Evolutionary conservation across 176 grass and related monocot genomes (phyloP).

Genomic region (Musa schizocarpa): DNA sequence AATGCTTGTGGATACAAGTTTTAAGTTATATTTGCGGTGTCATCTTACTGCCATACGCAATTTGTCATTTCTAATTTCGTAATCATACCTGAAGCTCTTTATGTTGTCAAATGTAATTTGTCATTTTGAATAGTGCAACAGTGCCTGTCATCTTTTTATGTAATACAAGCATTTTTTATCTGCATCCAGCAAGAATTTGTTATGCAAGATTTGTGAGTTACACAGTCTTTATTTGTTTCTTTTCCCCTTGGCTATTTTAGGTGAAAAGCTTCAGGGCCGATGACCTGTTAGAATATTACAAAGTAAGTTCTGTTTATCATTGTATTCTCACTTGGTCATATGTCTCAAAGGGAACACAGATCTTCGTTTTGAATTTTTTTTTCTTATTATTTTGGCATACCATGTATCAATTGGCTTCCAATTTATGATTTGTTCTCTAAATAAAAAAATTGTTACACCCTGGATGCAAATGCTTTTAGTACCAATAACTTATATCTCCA

Average conservation of each 20-base stretch:
- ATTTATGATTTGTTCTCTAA: slow-evolving; percentile 14
- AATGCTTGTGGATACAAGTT: too few relatives aligned
- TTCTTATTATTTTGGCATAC: too few relatives aligned
- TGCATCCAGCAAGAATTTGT: neutral
- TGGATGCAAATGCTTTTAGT: slow-evolving; percentile 5
- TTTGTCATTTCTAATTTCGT: neutral
- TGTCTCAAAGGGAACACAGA: neutral
- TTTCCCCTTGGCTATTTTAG: slow-evolving; percentile 33
- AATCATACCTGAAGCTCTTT: too few relatives aligned
- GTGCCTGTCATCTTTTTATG: neutral
- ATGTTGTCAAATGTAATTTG: neutral
- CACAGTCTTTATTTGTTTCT: slow-evolving; percentile 8
- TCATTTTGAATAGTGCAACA: neutral
- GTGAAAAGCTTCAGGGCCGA: slow-evolving; percentile 67
- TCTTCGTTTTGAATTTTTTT: neutral
- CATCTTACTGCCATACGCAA: neutral
- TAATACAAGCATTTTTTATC: neutral
- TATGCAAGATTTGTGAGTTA: neutral
- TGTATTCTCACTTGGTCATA: neutral
- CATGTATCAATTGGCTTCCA: neutral
- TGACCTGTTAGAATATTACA: slow-evolving; percentile 76
- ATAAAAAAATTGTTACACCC: neutral
- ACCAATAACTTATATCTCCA: slow-evolving; percentile 18
- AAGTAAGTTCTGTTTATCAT: slow-evolving; percentile 37
- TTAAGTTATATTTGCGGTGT: neutral